Percentiles rank a stretch among this genome's conserved stretches.
phyloP scores from a whole-genome alignment of 305 asterid species.

The Fraxinus xanthoxyloides region DNA sequence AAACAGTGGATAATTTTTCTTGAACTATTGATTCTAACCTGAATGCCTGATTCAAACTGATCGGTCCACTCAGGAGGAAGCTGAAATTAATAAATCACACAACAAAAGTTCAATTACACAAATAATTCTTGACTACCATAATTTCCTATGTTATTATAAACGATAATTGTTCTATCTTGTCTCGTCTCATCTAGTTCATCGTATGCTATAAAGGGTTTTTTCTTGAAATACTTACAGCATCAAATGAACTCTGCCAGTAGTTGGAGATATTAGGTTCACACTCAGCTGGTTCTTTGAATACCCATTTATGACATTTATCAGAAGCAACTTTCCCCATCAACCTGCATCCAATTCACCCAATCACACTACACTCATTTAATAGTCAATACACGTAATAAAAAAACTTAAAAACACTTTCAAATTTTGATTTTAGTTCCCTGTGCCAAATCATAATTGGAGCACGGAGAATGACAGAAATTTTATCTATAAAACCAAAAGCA shows the following conservation, averaged over 20 bases:
- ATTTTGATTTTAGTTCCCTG: constrained; percentile 6
- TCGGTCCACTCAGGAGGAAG: constrained; percentile 97
- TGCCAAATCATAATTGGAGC: constrained; percentile 10
- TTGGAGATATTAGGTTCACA: constrained; percentile 93
- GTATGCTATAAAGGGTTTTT: background rate
- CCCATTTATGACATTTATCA: constrained; percentile 99
- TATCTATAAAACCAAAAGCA: constrained; percentile 37
- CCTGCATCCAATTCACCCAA: constrained; percentile 56
- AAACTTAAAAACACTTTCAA: background rate
- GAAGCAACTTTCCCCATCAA: constrained; percentile 99
- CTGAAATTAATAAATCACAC: constrained; percentile 62
- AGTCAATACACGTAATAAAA: background rate
- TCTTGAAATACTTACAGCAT: constrained; percentile 68
- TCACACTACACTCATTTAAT: constrained; percentile 26
- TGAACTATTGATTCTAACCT: constrained; percentile 46
- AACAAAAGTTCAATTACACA: constrained; percentile 25
- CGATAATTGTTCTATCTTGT: constrained; percentile 15
- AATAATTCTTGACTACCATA: constrained; percentile 26
- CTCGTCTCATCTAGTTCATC: constrained; percentile 6
- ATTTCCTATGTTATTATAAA: constrained; percentile 15
- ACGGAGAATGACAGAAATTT: constrained; percentile 28
- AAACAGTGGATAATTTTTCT: background rate
- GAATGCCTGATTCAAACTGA: constrained; percentile 98
- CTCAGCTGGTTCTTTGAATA: constrained; percentile 96
- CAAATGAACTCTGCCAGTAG: constrained; percentile 99